Conservation (phyloP, 768 basidiomycete species). For the Leccinellum rugosiceps region DNA sequence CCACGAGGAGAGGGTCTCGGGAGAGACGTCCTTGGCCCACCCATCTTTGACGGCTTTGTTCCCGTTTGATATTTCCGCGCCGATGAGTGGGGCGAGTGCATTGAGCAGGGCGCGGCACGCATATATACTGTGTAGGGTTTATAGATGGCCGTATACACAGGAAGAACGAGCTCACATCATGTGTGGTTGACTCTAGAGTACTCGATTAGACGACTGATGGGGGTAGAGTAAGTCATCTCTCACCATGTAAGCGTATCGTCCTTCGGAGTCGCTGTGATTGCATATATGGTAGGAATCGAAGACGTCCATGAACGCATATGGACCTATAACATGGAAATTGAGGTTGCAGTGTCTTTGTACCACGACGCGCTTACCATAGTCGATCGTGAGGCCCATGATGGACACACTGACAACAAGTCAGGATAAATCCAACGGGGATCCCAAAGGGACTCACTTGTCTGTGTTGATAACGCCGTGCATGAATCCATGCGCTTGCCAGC, state of each 20-base stretch:
- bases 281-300: conserved; percentile 85
- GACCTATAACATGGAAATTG: conserved; percentile 49
- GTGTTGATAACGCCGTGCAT: conserved; percentile 98
- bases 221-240: conserved; percentile 5
- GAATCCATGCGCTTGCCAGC: conserved; percentile 93
- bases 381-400: conserved; percentile 71
- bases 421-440: not conserved
- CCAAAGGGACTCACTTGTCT: conserved; percentile 67
- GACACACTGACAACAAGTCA: conserved; percentile 52
- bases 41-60: conserved; percentile 45
- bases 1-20: conserved; percentile 62
- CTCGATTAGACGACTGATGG: conserved; percentile 1
- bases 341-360: not conserved
- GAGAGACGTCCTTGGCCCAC: conserved; percentile 58
- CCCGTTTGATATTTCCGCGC: conserved; percentile 65
- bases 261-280: conserved; percentile 80
- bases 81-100: conserved; percentile 81
- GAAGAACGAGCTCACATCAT: conserved; percentile 58
- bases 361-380: conserved; percentile 50
- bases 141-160: not conserved
- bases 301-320: conserved; percentile 94
- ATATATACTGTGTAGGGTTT: conserved; percentile 50
- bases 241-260: conserved; percentile 74
- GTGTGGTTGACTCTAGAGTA: conserved; percentile 60
- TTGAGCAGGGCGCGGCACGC: conserved; percentile 76